Base-by-base conservation (phyloP, 139 green algal species). In the Pedinophyceae sp. region DNA sequence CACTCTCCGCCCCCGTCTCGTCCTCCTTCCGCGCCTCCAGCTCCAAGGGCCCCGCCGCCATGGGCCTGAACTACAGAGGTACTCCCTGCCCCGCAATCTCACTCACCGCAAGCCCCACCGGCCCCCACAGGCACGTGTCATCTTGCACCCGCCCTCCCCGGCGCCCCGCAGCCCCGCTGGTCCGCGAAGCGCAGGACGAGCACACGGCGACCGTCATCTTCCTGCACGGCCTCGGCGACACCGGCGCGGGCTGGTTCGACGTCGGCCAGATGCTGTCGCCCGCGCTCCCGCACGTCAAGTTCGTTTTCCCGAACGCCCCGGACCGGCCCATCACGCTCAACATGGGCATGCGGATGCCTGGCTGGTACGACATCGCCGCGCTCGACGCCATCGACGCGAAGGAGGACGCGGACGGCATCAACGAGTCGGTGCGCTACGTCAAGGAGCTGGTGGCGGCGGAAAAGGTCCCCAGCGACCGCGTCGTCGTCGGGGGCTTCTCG, bases 321-420 rank as follows among this genome's bases (percentile, higher is more conserved):
- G 70, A 54, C 2, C 58, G 70, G 3, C 62, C 63, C 7, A 72
- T 78, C 46, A 73, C 57, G 1, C 52, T 75, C 10, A 78, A 78
- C 55, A 66, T 64, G 57, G 68, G 62, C 15, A 61, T 60, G 59
- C 24, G 16, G 15, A 77, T 73, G 68, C 41, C 60, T 10, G 70
- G 67, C 19, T 77, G 70, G 70, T 78, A 77, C 63, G 70, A 78
- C 46, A 70, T 78, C 22, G 41, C 41, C 2, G 24, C 22, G 20
- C 27, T 70, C 20, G 58, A 70, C 52, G 27, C 45, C 16, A 4
- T 60, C 0, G 48, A 62, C 40, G 18, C 22, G 7, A 38, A 45
- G 3, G 30, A 60, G 20, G 63, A 70, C 22, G 52, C 17, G 0
- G 50, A 55, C 26, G 58, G 59, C 0, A 39, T 70, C 45, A 24